A percentile compares a stretch with the other conserved stretches of the same genome.
Conservation (phyloP, 768 basidiomycete species). For the Candolleomyces aberdarensis region DNA sequence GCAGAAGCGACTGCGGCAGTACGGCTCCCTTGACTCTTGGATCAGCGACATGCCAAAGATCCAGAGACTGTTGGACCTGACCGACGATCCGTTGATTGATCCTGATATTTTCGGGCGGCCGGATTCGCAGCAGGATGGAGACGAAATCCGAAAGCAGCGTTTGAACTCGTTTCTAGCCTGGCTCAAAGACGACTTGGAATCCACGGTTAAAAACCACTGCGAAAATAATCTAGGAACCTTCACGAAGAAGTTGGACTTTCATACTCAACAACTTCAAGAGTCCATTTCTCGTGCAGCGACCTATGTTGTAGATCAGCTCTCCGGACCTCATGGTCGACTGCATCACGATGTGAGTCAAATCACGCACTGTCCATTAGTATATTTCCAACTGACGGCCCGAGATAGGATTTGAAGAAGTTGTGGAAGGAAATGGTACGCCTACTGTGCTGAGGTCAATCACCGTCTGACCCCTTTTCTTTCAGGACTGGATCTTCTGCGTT, state of each 20-base stretch:
- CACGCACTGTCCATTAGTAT: not conserved
- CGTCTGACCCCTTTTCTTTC: not conserved
- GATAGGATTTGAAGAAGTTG: not conserved
- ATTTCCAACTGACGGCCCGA: not conserved
- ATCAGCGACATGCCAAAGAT: constrained; percentile 11
- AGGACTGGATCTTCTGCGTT: constrained; percentile 23
- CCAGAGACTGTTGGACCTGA: constrained; percentile 7
- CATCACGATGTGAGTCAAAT: constrained; percentile 9
- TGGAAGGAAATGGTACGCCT: constrained; percentile 15
- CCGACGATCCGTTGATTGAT: constrained; percentile 11
- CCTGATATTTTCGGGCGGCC: not conserved
- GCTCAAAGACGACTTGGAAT: constrained; percentile 8
- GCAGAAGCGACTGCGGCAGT: constrained; percentile 2
- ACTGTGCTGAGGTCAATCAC: not conserved
- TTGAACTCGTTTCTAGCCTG: not conserved
- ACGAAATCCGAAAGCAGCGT: not conserved
- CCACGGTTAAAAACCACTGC: constrained; percentile 10
- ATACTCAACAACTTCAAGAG: constrained; percentile 10
- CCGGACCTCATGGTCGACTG: constrained; percentile 16
- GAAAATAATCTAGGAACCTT: constrained; percentile 11
- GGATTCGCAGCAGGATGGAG: not conserved
- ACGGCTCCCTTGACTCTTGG: constrained; percentile 11
- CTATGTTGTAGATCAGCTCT: constrained; percentile 10
- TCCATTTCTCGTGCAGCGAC: constrained; percentile 10
- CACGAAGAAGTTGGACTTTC: constrained; percentile 12